Percentiles rank a stretch among this genome's conserved stretches.
Conservation (phyloP, 192 early-diverging fungal genomes). For the Podila minutissima region DNA sequence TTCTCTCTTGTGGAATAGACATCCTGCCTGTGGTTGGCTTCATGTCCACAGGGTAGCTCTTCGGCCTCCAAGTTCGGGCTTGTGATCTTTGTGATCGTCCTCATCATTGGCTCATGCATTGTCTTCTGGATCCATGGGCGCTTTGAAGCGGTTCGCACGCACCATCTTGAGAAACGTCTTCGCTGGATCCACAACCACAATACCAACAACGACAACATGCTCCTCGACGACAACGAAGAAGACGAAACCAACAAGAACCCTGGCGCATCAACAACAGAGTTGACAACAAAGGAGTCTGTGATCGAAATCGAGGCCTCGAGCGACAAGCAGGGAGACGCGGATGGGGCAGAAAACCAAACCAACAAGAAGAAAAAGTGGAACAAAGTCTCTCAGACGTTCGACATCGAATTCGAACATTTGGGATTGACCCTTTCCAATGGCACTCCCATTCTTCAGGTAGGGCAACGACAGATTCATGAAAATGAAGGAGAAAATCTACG, state of each 20-base stretch:
- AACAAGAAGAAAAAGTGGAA: not conserved
- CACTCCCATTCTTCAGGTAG: conserved; percentile 64
- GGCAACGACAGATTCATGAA: not conserved
- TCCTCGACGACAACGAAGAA: conserved; percentile 5
- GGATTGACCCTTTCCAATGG: conserved; percentile 45
- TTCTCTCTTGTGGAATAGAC: conserved; percentile 4
- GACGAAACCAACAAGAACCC: not conserved
- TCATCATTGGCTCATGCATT: conserved; percentile 27
- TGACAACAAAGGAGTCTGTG: conserved; percentile 23
- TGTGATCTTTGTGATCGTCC: conserved; percentile 24
- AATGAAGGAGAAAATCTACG: not conserved
- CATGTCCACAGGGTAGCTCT: conserved; percentile 47
- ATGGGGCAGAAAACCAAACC: conserved; percentile 6
- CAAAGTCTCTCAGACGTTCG: conserved; percentile 54
- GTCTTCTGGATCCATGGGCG: conserved; percentile 44
- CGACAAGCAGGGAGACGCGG: not conserved
- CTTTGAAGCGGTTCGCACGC: conserved; percentile 13
- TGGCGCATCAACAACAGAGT: conserved; percentile 18
- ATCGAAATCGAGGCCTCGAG: conserved; percentile 8
- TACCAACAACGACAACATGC: conserved; percentile 23
- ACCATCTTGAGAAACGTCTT: conserved; percentile 47
- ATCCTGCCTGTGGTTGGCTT: conserved; percentile 34
- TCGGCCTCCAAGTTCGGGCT: conserved; percentile 42
- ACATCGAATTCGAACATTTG: conserved; percentile 65
- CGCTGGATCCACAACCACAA: conserved; percentile 46